phyloP scores from a whole-genome alignment of 305 asterid species.

The Solanum hybrid region DNA sequence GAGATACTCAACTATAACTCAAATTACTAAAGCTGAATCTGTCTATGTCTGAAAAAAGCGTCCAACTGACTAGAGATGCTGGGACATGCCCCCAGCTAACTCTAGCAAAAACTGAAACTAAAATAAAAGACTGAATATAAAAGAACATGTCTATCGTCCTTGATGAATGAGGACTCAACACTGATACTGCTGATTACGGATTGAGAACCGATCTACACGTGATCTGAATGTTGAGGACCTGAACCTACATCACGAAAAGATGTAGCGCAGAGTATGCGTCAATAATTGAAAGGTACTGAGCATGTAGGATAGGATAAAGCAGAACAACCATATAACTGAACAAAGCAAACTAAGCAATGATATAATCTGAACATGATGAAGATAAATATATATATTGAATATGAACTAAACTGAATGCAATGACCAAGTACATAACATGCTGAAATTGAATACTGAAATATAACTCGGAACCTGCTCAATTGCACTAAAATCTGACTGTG shows the following conservation, averaged over 20 bases:
- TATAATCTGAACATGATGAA: too few relatives aligned
- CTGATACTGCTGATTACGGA: too few relatives aligned
- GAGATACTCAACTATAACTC: background rate
- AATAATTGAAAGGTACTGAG: too few relatives aligned
- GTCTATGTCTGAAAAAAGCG: too few relatives aligned
- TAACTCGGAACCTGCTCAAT: background rate
- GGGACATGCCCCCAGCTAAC: background rate
- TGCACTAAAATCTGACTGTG: background rate
- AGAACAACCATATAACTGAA: background rate
- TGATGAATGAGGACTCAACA: background rate
- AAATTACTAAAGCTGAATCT: too few relatives aligned
- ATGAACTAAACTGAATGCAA: background rate
- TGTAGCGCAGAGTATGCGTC: background rate
- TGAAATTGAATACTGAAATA: too few relatives aligned
- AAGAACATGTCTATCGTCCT: background rate
- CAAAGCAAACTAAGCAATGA: background rate
- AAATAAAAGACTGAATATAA: too few relatives aligned
- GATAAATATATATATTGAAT: too few relatives aligned
- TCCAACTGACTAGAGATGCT: background rate
- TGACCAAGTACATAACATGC: background rate
- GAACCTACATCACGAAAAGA: background rate
- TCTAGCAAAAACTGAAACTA: background rate
- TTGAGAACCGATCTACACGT: background rate
- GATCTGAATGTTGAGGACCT: too few relatives aligned
- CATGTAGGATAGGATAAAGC: background rate